phyloP scores from a whole-genome alignment of 768 basidiomycete genomes.

The Leccinum olivaceopallidum region DNA sequence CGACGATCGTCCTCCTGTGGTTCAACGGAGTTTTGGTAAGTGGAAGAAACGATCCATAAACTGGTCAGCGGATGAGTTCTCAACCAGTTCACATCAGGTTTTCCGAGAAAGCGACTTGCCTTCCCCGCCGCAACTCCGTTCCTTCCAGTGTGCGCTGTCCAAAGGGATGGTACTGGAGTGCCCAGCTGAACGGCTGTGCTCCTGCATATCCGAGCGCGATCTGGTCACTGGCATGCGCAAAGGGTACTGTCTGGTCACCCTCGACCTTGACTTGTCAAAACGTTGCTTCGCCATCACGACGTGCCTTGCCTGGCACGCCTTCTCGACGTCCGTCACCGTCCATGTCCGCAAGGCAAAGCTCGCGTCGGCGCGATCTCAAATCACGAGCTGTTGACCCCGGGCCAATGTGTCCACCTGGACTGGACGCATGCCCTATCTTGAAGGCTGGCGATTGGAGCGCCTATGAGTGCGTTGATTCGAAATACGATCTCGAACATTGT shows the following conservation, averaged over 20 bases:
- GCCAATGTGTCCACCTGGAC: conserved; percentile 48
- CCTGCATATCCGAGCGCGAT: conserved; percentile 14
- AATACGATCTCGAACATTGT: conserved; percentile 66
- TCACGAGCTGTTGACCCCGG: conserved; percentile 28
- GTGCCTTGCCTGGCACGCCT: background rate
- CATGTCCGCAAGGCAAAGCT: conserved; percentile 18
- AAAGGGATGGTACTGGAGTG: conserved; percentile 21
- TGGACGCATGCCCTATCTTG: conserved; percentile 58
- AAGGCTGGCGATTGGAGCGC: conserved; percentile 41
- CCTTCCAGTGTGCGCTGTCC: conserved; percentile 11
- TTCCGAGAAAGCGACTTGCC: conserved; percentile 12
- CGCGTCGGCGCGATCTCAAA: conserved; percentile 33
- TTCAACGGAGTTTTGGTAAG: conserved; percentile 16
- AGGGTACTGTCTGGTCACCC: conserved; percentile 47
- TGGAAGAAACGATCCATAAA: background rate
- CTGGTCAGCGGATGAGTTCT: background rate
- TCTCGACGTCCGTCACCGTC: conserved; percentile 41
- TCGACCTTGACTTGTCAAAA: conserved; percentile 44
- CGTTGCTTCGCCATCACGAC: conserved; percentile 25
- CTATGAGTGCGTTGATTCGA: conserved; percentile 65
- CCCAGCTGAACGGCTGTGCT: conserved; percentile 7
- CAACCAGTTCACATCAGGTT: conserved; percentile 10
- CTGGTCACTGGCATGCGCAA: conserved; percentile 34
- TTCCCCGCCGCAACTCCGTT: conserved; percentile 4
- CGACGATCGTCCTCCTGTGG: conserved; percentile 2